phyloP scores from a whole-genome alignment of 2,329 filamentous ascomycete species.

The Drechslerella coelobrocha region DNA sequence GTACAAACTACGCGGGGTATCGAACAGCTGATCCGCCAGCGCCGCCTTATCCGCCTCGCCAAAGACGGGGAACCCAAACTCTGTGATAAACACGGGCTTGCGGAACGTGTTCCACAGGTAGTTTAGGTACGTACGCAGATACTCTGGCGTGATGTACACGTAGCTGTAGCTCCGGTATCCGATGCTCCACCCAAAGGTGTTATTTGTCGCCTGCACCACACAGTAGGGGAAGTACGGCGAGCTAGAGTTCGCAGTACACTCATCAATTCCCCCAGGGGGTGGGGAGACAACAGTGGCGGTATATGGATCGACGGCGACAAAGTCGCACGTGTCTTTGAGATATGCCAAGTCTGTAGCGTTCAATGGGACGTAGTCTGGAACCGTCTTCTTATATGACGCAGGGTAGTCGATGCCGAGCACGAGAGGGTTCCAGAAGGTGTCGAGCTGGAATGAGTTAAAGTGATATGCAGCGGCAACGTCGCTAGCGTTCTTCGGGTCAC shows the following conservation, averaged over 20 bases:
- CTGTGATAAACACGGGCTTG: constrained; percentile 62
- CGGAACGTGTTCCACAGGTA: constrained; percentile 69
- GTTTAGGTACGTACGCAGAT: constrained; percentile 65
- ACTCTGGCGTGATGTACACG: constrained; percentile 67
- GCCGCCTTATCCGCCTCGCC: constrained; percentile 60
- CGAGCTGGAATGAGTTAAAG: constrained; percentile 22
- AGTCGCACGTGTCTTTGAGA: constrained; percentile 58
- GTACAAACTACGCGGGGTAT: constrained; percentile 65
- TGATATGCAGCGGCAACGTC: constrained; percentile 23
- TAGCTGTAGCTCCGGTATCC: constrained; percentile 66
- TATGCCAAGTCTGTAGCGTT: constrained; percentile 14
- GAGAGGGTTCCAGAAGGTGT: constrained; percentile 25
- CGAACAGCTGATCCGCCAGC: constrained; percentile 64
- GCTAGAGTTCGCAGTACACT: constrained; percentile 62
- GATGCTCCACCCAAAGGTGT: constrained; percentile 66
- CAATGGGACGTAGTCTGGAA: constrained; percentile 18
- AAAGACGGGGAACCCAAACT: constrained; percentile 67
- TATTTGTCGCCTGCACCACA: constrained; percentile 61
- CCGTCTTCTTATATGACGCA: constrained; percentile 11
- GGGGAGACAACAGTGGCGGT: constrained; percentile 65
- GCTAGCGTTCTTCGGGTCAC: constrained; percentile 17
- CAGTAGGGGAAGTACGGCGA: constrained; percentile 64
- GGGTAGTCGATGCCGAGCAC: constrained; percentile 19
- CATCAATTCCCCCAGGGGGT: constrained; percentile 60
- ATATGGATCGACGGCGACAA: constrained; percentile 67